Conservation (phyloP, 257 asterid genomes). For the Coffea canephora region DNA sequence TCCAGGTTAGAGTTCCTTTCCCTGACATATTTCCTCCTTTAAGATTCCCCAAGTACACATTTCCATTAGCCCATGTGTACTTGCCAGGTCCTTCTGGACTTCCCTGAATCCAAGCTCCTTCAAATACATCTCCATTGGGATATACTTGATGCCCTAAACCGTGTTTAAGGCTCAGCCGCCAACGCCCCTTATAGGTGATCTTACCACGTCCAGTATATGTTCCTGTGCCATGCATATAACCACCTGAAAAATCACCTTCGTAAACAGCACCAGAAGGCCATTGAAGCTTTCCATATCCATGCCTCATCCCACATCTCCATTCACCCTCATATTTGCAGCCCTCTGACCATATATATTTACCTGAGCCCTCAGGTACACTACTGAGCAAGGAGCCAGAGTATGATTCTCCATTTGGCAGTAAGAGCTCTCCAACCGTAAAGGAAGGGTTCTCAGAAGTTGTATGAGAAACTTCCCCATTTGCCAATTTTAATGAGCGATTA, state of each 20-base stretch:
- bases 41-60: slow-evolving; percentile 81
- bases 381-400: slow-evolving; percentile 67
- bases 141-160: slow-evolving; percentile 84
- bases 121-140: slow-evolving; percentile 73
- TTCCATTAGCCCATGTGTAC: slow-evolving; percentile 83
- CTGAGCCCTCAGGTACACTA: slow-evolving; percentile 71
- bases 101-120: slow-evolving; percentile 98
- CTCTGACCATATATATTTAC: slow-evolving; percentile 77
- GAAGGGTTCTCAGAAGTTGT: slow-evolving; percentile 44
- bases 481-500: slow-evolving; percentile 15
- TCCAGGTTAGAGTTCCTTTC: slow-evolving; percentile 93
- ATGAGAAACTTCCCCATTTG: slow-evolving; percentile 56
- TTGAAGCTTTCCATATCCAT: slow-evolving; percentile 71
- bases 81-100: slow-evolving; percentile 91
- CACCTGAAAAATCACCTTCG: slow-evolving; percentile 88
- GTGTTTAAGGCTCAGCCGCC: slow-evolving; percentile 84
- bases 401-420: slow-evolving; percentile 55
- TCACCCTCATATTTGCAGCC: slow-evolving; percentile 90
- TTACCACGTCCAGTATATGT: slow-evolving; percentile 48
- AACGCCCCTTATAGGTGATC: slow-evolving; percentile 69
- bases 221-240: slow-evolving; percentile 79
- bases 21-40: slow-evolving; percentile 88
- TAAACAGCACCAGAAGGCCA: slow-evolving; percentile 85
- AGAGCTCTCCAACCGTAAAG: slow-evolving; percentile 47
- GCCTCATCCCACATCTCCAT: slow-evolving; percentile 92